These are phyloP conservation scores for Smallanthus sonchifolius DNA, from an alignment of 129 eudicot species.

Conservation along the genomic window DNA sequence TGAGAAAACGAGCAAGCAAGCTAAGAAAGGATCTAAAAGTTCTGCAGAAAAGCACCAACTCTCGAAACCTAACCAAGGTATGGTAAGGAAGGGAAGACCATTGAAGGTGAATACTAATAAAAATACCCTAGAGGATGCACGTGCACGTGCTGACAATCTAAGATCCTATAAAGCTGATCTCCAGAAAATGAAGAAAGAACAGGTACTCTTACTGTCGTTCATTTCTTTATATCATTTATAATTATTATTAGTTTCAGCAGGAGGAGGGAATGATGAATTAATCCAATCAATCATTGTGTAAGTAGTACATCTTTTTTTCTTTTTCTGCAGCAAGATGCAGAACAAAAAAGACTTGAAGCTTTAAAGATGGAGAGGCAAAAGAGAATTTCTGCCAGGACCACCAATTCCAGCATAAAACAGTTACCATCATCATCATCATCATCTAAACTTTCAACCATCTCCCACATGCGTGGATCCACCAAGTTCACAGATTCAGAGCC, in stretches of 20 bases:
- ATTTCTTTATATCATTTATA: neutral
- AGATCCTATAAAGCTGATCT: constrained; percentile 83
- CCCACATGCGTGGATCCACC: constrained; percentile 61
- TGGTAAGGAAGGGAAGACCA: constrained; percentile 54
- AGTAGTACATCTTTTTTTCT: neutral
- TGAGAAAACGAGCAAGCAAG: constrained; percentile 32
- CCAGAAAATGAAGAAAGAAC: constrained; percentile 82
- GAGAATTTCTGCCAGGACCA: constrained; percentile 72
- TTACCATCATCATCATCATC: constrained; percentile 37
- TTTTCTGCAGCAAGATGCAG: constrained; percentile 73
- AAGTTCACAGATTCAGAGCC: constrained; percentile 87
- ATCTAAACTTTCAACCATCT: constrained; percentile 26
- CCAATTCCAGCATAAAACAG: constrained; percentile 17
- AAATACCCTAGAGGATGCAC: constrained; percentile 64
- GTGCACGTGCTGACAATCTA: constrained; percentile 77
- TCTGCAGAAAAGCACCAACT: constrained; percentile 50
- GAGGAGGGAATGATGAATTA: too few species aligned
- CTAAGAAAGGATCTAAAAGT: constrained; percentile 47
- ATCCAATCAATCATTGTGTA: neutral
- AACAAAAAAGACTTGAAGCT: constrained; percentile 62
- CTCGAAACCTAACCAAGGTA: constrained; percentile 39
- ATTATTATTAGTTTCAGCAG: too few species aligned
- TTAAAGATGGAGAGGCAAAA: constrained; percentile 79
- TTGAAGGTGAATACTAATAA: constrained; percentile 41
- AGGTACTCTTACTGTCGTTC: constrained; percentile 44